These are phyloP conservation scores for Lolium multiflorum DNA, from an alignment of 176 grass and related monocot genomes.

Conservation along the genomic window DNA sequence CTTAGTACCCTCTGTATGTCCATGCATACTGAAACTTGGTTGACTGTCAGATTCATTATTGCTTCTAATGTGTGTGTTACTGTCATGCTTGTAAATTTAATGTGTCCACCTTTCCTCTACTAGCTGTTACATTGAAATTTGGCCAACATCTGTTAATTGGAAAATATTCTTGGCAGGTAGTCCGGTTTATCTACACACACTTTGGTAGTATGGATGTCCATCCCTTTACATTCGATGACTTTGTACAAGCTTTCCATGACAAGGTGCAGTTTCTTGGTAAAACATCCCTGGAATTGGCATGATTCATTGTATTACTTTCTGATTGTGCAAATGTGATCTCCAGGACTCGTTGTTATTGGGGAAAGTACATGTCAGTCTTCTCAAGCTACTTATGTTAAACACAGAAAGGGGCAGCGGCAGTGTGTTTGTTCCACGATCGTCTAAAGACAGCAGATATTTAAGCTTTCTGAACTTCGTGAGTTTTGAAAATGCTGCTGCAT, in stretches of 20 bases:
- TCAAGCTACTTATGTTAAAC: constrained; percentile 74
- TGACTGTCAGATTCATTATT: neutral
- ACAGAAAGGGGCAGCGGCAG: constrained; percentile 51
- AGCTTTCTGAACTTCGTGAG: constrained; percentile 94
- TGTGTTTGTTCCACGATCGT: constrained; percentile 70
- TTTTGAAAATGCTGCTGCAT: constrained; percentile 34
- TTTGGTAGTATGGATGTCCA: constrained; percentile 66
- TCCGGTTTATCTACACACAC: constrained; percentile 73
- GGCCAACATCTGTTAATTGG: constrained; percentile 38
- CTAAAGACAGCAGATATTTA: constrained; percentile 81
- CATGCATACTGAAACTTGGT: neutral
- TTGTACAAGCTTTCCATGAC: constrained; percentile 91
- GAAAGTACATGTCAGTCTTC: constrained; percentile 82
- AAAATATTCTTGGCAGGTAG: constrained; percentile 61
- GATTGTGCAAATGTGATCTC: constrained; percentile 40
- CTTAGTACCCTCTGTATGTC: neutral
- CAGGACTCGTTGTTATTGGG: constrained; percentile 87
- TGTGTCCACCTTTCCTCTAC: neutral
- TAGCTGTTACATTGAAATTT: constrained; percentile 29
- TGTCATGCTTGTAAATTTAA: neutral
- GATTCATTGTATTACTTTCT: constrained; percentile 30
- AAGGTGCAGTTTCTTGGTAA: constrained; percentile 61
- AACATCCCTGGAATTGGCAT: constrained; percentile 24
- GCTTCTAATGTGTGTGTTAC: neutral
- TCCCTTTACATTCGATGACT: constrained; percentile 91